Base-by-base conservation (phyloP, 306 rosid species). In the Vachellia collinsii region DNA sequence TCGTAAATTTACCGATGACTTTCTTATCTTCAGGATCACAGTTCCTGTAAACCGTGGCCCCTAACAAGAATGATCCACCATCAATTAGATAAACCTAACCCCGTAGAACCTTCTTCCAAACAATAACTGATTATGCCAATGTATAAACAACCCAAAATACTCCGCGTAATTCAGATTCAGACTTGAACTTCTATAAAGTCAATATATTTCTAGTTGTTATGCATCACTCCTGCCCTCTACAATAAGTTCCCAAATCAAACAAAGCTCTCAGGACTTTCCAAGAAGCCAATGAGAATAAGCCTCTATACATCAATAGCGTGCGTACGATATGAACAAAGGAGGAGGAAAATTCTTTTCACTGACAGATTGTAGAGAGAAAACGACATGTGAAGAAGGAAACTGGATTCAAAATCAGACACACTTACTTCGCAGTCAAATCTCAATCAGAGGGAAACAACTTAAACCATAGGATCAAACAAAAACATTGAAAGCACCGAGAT, bases 381-480 rank as follows among this genome's bases (percentile, higher is more conserved):
- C 25, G 70, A 78, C 65, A 62, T 53, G 42, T 9, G 22, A n/a
- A 65, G 48, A 1, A 36, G 64, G 22, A 36, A 72, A 73, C 47
- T 78, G 84, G 86, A 84, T 87, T 84, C 86, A 75, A 81, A 75
- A 81, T 71, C 77, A 71, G 41, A 63, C 68, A 71, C 63, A 70
- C 70, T 75, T 54, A 75, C 44, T 42, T 2, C 48, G 25, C 29
- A 70, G 69, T 44, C 19, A 79, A 70, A 82, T 79, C 71, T 68
- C 64, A 75, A 79, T 9, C 19, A 62, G 23, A 81, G 79, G 46
- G 6, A 3, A n/a, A 67, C 46, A 34, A 82, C 47, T 61, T 62
- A 20, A 79, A 78, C 74, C 42, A 8, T 13, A 43, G 29, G 58
- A 59, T 76, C 58, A 23, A 38, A 36, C 14, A 41, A 56, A 56